phyloP scores from a whole-genome alignment of 495 filamentous ascomycete genomes.

The Talaromyces thailandensis region DNA sequence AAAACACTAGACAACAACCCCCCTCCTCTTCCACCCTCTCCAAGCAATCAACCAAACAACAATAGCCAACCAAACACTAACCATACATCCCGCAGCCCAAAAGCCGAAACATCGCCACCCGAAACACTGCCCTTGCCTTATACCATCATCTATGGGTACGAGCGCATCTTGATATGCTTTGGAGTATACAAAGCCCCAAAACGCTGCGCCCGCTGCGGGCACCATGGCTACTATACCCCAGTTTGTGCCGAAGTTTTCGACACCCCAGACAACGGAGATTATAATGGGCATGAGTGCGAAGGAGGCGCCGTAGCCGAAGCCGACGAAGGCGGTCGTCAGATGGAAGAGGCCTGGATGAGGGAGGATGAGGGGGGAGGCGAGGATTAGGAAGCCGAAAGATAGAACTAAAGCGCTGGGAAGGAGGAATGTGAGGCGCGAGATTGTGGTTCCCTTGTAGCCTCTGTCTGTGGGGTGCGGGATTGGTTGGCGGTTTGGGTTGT shows the following conservation, averaged over 20 bases:
- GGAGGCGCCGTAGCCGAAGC: conserved; percentile 83
- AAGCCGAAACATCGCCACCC: conserved; percentile 78
- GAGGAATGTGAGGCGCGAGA: conserved; percentile 77
- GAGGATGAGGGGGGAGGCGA: conserved; percentile 64
- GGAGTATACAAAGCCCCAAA: conserved; percentile 81
- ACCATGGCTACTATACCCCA: conserved; percentile 93
- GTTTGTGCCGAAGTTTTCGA: conserved; percentile 97
- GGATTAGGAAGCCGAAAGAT: conserved; percentile 63
- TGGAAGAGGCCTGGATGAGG: conserved; percentile 63
- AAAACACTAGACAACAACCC: conserved; percentile 60
- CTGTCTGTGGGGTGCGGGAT: conserved; percentile 8
- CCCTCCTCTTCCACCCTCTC: conserved; percentile 75
- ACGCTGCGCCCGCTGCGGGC: conserved; percentile 72
- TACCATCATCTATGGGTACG: conserved; percentile 7
- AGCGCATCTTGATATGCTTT: conserved; percentile 65
- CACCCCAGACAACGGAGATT: conserved; percentile 90
- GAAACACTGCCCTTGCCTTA: conserved; percentile 42
- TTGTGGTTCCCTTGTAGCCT: conserved; percentile 29
- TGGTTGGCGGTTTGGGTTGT: conserved; percentile 21
- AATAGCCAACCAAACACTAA: conserved; percentile 68
- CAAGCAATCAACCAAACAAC: conserved; percentile 69
- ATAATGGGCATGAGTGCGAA: conserved; percentile 88
- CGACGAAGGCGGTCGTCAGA: conserved; percentile 69
- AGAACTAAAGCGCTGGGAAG: conserved; percentile 65
- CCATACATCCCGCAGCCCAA: conserved; percentile 64